These are phyloP conservation scores for Quercus glauca DNA, from an alignment of 306 rosid species.

Conservation along the genomic window DNA sequence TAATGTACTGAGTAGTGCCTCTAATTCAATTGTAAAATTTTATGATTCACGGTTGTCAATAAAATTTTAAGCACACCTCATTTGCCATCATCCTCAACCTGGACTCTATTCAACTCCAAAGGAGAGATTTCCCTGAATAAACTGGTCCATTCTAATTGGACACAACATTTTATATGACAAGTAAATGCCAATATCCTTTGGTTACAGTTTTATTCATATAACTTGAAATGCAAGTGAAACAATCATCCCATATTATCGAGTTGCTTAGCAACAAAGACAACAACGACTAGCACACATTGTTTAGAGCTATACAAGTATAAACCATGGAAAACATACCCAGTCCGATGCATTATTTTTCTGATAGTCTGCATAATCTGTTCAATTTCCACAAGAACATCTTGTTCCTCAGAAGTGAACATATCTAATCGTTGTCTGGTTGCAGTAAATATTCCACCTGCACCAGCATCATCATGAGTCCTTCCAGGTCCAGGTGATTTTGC, in stretches of 20 bases:
- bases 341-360: slow-evolving; percentile 71
- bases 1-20: background rate
- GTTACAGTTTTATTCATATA: background rate
- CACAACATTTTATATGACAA: background rate
- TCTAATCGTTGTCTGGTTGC: slow-evolving; percentile 60
- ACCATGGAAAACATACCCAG: slow-evolving; percentile 59
- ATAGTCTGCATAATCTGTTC: slow-evolving; percentile 66
- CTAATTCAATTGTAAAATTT: background rate
- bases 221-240: background rate
- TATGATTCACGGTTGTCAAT: background rate
- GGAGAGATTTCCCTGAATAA: background rate
- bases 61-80: background rate
- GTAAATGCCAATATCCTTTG: background rate
- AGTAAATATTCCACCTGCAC: slow-evolving; percentile 27
- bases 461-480: slow-evolving; percentile 23
- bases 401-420: slow-evolving; percentile 74
- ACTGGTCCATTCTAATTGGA: background rate
- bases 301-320: background rate
- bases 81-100: too few species aligned
- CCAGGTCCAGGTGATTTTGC: slow-evolving; percentile 68
- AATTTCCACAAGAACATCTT: slow-evolving; percentile 51
- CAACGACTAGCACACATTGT: background rate
- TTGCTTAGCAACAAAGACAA: background rate
- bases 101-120: background rate
- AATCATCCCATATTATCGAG: background rate